A percentile compares a stretch with the other conserved stretches of the same genome.
phyloP scores from a whole-genome alignment of 2,329 filamentous ascomycete species.

The Venturia carpophila region DNA sequence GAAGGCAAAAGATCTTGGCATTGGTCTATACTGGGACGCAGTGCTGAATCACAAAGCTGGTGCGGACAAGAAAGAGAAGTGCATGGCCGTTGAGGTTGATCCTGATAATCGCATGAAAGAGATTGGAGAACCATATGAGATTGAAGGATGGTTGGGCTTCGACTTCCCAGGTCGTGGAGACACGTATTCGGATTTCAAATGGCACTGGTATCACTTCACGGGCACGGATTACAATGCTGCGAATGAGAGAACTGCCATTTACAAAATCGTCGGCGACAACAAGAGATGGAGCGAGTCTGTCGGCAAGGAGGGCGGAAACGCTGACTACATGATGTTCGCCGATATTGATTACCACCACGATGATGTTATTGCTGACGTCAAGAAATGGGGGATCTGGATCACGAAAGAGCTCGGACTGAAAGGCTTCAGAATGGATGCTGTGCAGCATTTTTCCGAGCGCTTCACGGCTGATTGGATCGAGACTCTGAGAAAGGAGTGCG shows the following conservation, averaged over 20 bases:
- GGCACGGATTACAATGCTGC: constrained; percentile 59
- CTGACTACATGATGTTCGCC: constrained; percentile 61
- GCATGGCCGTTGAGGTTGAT: constrained; percentile 57
- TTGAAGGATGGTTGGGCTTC: constrained; percentile 61
- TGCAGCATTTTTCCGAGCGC: constrained; percentile 62
- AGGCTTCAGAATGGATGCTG: constrained; percentile 64
- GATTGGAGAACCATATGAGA: constrained; percentile 49
- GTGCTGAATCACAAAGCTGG: constrained; percentile 67
- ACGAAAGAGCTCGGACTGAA: constrained; percentile 51
- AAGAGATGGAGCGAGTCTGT: constrained; percentile 58
- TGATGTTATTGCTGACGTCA: constrained; percentile 57
- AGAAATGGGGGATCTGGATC: constrained; percentile 63
- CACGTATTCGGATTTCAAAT: constrained; percentile 54
- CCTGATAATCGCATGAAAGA: constrained; percentile 46
- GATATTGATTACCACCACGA: constrained; percentile 59
- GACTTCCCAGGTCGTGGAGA: constrained; percentile 55
- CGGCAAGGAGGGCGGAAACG: constrained; percentile 57
- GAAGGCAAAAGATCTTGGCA: constrained; percentile 44
- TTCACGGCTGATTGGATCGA: constrained; percentile 60
- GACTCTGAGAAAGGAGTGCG: constrained; percentile 42
- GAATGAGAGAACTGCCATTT: constrained; percentile 53
- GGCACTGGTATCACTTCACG: constrained; percentile 59
- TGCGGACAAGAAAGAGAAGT: constrained; percentile 57
- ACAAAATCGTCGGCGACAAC: constrained; percentile 54
- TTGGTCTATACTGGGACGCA: constrained; percentile 60